Evolutionary conservation across 225 moss, liverwort and hornwort species (phyloP).

Genomic region (Pseudisothecium myosuroides): DNA sequence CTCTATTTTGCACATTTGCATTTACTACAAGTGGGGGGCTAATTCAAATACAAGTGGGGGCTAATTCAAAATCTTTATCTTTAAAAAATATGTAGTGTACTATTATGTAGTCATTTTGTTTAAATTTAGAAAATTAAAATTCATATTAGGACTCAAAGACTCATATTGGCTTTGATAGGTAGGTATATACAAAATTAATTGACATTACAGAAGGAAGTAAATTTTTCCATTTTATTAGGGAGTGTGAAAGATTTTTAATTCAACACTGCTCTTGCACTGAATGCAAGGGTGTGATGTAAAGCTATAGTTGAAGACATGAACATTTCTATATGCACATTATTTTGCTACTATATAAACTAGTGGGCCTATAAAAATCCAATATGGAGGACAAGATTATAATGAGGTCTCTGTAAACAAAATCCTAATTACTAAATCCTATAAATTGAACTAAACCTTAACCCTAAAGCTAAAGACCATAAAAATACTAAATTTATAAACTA

Average conservation of each 20-base stretch:
- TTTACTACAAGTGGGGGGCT: too few species aligned
- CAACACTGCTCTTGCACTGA: background rate
- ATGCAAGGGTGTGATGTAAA: background rate
- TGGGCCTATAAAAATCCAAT: background rate
- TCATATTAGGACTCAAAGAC: background rate
- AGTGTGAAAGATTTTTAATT: background rate
- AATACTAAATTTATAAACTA: background rate
- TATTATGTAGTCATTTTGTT: background rate
- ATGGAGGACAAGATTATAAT: background rate
- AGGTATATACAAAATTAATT: background rate
- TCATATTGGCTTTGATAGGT: background rate
- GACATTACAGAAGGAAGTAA: background rate
- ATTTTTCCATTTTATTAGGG: background rate
- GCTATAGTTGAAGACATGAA: background rate
- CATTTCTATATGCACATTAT: background rate
- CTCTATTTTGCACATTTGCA: background rate
- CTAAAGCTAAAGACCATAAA: background rate
- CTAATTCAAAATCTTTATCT: background rate
- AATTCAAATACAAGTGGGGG: too few species aligned
- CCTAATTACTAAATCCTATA: too few species aligned
- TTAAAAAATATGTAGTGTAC: fast-evolving
- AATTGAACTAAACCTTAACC: background rate
- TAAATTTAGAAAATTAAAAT: background rate
- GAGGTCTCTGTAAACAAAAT: too few species aligned
- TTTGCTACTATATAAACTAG: background rate